Evolutionary conservation across 495 filamentous ascomycete genomes (phyloP), one percentile per base, ranked within the genome.

Genomic region (Talaromyces borbonicus): DNA sequence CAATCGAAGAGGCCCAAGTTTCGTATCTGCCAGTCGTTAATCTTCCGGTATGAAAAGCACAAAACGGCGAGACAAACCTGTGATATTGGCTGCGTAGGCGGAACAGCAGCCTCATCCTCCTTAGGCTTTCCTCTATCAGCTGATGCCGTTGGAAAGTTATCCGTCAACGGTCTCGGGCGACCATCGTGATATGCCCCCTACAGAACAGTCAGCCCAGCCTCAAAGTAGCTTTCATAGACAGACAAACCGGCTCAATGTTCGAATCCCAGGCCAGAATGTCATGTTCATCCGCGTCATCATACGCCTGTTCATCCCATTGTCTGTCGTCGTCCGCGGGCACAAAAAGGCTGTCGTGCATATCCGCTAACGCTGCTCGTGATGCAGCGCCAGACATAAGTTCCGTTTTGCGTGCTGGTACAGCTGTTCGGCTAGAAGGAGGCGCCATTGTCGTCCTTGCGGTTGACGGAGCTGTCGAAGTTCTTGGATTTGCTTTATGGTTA

Each of bases 211-310:
- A 51, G 42, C 43, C 27, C 20, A 46, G 14, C 33, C 50, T 40
- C 16, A 39, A 11, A 23, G 15, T 33, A 25, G 32, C 37, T 39
- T 50, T 9, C 9, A 46, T 16, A 50, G n/a, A 36, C 12, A 32
- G 38, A 55, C 57, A 47, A 55, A 67, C 66, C 48, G 60, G 55
- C 14, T 74, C 72, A 18, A 71, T 80, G 51, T 75, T 84, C 8
- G 80, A 76, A 67, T 94, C 81, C 89, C 90, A 96, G 23, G 81
- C 80, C 24, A 95, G 69, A 40, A 78, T 81, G 47, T 84, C 86
- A 19, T 80, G 72, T 32, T 87, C 81, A 15, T 79, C 76, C 4
- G 77, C 75, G 43, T 81, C 81, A 14, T 84, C 79, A 15, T 82
- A 77, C 44, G 85, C 79, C 27, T 79, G 71, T 2, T 88, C 88